A percentile compares a stretch with the other conserved stretches of the same genome.
Conservation (phyloP, 805 yeast species). For the Yamadazyma olivae region DNA sequence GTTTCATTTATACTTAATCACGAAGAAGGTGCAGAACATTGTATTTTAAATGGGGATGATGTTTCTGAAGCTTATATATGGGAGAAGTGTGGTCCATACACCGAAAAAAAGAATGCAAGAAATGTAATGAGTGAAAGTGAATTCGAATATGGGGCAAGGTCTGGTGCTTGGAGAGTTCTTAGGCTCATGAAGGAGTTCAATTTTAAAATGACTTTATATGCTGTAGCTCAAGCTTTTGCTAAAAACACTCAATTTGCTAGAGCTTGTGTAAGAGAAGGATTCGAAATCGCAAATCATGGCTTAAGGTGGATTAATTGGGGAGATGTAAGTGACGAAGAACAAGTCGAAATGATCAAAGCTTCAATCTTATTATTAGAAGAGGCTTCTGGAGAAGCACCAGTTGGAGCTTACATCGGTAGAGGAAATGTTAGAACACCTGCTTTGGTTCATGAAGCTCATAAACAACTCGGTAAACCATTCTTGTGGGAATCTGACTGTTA, state of each 20-base stretch:
- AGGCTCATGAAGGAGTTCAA: constrained; percentile 28
- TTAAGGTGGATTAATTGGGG: constrained; percentile 34
- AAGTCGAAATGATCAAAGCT: constrained; percentile 26
- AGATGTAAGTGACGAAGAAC: constrained; percentile 23
- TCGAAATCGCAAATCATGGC: constrained; percentile 37
- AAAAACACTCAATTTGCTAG: constrained; percentile 29
- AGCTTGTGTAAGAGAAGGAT: constrained; percentile 34
- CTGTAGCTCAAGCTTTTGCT: constrained; percentile 36
- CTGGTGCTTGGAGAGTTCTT: constrained; percentile 31
- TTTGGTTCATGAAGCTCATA: constrained; percentile 30
- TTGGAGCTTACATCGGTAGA: constrained; percentile 37
- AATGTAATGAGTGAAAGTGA: constrained; percentile 26
- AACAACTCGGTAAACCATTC: constrained; percentile 26
- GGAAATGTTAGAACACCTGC: constrained; percentile 26
- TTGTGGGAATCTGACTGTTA: constrained; percentile 32
- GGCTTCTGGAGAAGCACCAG: constrained; percentile 29
- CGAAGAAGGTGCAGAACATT: constrained; percentile 32
- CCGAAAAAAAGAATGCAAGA: constrained; percentile 14
- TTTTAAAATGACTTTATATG: constrained; percentile 31
- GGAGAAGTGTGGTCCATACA: constrained; percentile 12
- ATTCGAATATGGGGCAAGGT: constrained; percentile 31
- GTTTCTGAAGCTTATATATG: constrained; percentile 15
- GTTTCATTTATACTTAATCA: constrained; percentile 29
- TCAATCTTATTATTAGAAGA: constrained; percentile 25
- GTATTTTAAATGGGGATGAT: constrained; percentile 25